These are phyloP conservation scores for Sporisorium graminicola DNA, from an alignment of 1,284 basidiomycete genomes.

Conservation along the genomic window DNA sequence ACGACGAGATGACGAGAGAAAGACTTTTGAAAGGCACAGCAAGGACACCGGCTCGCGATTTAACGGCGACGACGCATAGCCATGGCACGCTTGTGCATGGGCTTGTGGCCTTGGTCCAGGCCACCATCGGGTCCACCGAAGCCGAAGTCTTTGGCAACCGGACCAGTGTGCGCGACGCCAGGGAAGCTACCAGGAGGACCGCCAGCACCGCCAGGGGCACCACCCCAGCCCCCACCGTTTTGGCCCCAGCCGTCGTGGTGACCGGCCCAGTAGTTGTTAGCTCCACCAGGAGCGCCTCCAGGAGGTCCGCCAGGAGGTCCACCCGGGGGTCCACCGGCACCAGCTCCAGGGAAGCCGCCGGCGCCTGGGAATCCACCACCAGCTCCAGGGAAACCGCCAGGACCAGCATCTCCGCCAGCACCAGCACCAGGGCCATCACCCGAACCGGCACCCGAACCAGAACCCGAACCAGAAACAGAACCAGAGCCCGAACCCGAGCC, in stretches of 20 bases:
- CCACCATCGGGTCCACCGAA: neutral
- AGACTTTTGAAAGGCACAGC: neutral
- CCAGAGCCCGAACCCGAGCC: constrained; percentile 1
- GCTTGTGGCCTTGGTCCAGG: neutral
- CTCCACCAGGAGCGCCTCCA: neutral
- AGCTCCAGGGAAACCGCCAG: neutral
- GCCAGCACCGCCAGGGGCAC: neutral
- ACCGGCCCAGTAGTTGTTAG: neutral
- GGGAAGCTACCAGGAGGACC: neutral
- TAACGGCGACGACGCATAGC: constrained; percentile 14
- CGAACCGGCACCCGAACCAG: neutral
- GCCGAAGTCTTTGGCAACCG: no score
- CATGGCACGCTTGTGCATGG: constrained; percentile 19
- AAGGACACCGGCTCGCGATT: neutral
- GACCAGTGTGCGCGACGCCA: neutral
- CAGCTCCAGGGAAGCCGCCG: neutral
- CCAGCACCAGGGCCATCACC: neutral
- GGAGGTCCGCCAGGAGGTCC: neutral
- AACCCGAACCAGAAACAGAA: constrained; percentile 11
- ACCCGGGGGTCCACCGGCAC: neutral
- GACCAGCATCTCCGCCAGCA: constrained; percentile 3
- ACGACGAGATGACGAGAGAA: neutral
- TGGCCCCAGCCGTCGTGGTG: constrained; percentile 2
- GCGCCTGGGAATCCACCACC: neutral
- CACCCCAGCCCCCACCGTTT: neutral